Evolutionary conservation across 257 asterid genomes (phyloP), one percentile per base, ranked within the genome.

Genomic region (Voacanga thouarsii): DNA sequence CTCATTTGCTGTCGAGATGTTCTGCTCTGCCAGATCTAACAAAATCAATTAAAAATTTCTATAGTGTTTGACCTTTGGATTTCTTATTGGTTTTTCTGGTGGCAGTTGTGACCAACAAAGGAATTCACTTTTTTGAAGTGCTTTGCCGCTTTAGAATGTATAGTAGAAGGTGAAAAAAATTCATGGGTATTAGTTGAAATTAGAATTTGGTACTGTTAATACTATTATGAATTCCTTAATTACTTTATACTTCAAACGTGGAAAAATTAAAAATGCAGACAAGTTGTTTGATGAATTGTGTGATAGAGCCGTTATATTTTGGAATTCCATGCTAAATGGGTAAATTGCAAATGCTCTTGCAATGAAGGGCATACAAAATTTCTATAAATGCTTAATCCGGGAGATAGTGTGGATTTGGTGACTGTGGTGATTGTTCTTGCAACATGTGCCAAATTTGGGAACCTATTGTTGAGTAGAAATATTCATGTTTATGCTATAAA

Each of bases 291-390:
- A 80, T 74, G 78, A 75, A 77, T 77, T 83, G 78, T 28, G 19
- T 30, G 71, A 74, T 49, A 73, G 80, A 68, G 82, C 77, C 80
- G 49, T 77, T 43, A 23, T 83, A 56, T 77, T 82, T 5, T 83
- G 86, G 84, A 83, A 83, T 80, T 77, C 82, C 45, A 80, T 83
- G 84, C 80, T 83, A n/a, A 80, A 80, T 80, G 84, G 86, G 3
- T 83, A 77, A 30, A 60, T 74, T 45, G 77, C 77, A 51, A 77
- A 80, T 59, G 82, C 84, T 7, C 51, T 73, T 49, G n/a, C 77
- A 24, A 10, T 30, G 55, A 63, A 77, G 77, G 86, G 78, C 18
- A 55, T 77, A 5, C 43, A 50, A 8, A 24, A 57, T 53, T 83
- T 83, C 41, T 12, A 0, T 43, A 83, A 26, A 73, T 80, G 79